Evolutionary conservation across 257 asterid genomes (phyloP).

Genomic region (Solanum raphanifolium): DNA sequence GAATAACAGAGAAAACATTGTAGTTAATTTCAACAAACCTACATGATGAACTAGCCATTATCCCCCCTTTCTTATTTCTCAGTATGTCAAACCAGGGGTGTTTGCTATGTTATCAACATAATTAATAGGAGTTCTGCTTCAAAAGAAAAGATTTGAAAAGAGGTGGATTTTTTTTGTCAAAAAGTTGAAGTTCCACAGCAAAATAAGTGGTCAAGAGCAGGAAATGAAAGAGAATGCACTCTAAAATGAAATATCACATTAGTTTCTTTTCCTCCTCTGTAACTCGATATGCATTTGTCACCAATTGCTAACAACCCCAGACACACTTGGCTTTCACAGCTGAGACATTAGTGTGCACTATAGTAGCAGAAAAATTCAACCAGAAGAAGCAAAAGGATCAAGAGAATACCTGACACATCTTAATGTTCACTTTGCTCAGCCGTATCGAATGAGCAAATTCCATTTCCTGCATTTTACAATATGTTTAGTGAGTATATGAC

Average conservation of each 20-base stretch:
- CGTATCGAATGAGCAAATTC: constrained; percentile 89
- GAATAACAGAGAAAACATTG: not conserved
- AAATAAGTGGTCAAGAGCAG: not conserved
- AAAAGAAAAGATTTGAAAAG: not conserved
- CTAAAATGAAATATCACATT: not conserved
- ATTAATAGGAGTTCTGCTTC: not conserved
- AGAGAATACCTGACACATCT: constrained; percentile 70
- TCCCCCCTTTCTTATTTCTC: not conserved
- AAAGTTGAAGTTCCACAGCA: not conserved
- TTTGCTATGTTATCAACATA: not conserved
- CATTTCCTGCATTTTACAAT: constrained; percentile 57
- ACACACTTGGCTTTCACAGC: not conserved
- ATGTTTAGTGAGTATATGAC: constrained; percentile 4
- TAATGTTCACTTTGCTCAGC: constrained; percentile 84
- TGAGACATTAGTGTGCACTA: not conserved
- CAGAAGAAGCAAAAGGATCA: not conserved
- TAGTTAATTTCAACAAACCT: not conserved
- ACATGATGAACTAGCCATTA: not conserved
- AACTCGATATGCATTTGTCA: not conserved
- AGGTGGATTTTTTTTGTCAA: not conserved
- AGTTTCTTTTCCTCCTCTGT: not conserved
- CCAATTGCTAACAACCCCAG: not conserved
- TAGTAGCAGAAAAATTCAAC: not conserved
- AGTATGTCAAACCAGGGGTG: not conserved
- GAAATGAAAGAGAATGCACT: not conserved